These are phyloP conservation scores for Pleurotus salmoneostramineus DNA, from an alignment of 768 basidiomycete species.

Conservation along the genomic window DNA sequence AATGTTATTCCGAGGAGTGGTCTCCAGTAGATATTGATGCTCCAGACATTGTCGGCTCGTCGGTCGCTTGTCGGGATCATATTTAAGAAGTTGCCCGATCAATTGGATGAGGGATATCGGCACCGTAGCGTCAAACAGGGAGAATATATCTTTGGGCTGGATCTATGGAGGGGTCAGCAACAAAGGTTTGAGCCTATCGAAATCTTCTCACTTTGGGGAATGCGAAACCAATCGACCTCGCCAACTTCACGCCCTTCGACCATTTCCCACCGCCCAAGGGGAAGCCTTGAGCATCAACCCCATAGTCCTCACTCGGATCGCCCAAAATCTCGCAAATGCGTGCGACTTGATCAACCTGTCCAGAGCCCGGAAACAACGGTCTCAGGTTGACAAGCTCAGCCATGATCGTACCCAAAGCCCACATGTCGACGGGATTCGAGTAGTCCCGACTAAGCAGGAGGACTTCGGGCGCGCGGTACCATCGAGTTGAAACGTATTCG, in stretches of 20 bases:
- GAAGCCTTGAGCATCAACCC: slow-evolving; percentile 64
- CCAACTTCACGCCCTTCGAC: slow-evolving; percentile 83
- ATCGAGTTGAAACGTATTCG: slow-evolving; percentile 98
- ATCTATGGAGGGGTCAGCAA: slow-evolving; percentile 35
- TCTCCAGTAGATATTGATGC: slow-evolving; percentile 87
- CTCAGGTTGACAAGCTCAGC: slow-evolving; percentile 94
- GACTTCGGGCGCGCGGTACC: slow-evolving; percentile 99
- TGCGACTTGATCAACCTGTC: slow-evolving; percentile 89
- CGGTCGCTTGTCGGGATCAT: slow-evolving; percentile 84
- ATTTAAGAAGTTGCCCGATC: slow-evolving; percentile 87
- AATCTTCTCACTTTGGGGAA: slow-evolving; percentile 76
- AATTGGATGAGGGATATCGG: slow-evolving; percentile 85
- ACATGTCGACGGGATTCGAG: slow-evolving; percentile 97
- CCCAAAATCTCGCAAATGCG: slow-evolving; percentile 92
- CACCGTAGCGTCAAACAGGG: slow-evolving; percentile 74
- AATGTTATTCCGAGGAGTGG: slow-evolving; percentile 60
- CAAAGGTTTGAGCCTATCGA: slow-evolving; percentile 8
- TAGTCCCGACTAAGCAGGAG: slow-evolving; percentile 89
- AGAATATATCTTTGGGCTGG: slow-evolving; percentile 60
- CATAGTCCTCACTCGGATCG: slow-evolving; percentile 84
- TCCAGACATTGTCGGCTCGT: slow-evolving; percentile 86
- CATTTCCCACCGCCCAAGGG: slow-evolving; percentile 85
- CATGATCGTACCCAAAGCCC: slow-evolving; percentile 98
- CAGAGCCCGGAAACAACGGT: slow-evolving; percentile 91
- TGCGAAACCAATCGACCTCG: slow-evolving; percentile 76